Conservation (phyloP, 306 rosid species). For the Castanea mollissima region DNA sequence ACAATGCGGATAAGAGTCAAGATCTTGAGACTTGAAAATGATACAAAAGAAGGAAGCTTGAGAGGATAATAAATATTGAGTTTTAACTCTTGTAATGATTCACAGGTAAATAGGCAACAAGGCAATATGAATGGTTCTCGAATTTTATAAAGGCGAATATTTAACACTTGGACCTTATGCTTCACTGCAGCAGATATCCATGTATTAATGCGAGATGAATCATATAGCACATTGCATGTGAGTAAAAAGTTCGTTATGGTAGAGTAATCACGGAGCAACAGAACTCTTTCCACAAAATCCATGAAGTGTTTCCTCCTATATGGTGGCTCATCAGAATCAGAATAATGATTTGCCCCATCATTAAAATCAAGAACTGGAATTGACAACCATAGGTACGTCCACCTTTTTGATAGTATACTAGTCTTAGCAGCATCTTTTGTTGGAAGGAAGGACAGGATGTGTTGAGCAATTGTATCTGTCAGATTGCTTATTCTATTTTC, state of each 20-base stretch:
- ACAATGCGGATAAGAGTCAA: neutral
- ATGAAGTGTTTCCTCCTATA: neutral
- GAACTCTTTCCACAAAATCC: neutral
- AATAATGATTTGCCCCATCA: too few species aligned
- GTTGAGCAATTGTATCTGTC: neutral
- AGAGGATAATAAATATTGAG: neutral
- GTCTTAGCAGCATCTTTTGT: constrained; percentile 1
- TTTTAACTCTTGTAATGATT: neutral
- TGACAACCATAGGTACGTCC: neutral
- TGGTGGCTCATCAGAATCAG: neutral
- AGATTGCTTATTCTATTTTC: neutral
- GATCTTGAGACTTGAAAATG: neutral
- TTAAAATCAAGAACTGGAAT: neutral
- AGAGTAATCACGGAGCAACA: neutral
- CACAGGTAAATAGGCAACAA: neutral
- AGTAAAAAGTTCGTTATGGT: neutral
- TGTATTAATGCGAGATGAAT: neutral
- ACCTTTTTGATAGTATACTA: neutral
- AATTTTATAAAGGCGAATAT: neutral
- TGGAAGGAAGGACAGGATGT: neutral
- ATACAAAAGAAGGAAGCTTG: neutral
- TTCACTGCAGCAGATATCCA: neutral
- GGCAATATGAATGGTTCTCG: neutral
- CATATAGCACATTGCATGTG: neutral
- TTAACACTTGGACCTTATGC: neutral